These are phyloP conservation scores for Fulvia fulva DNA, from an alignment of 2,329 filamentous ascomycete species.

Conservation along the genomic window DNA sequence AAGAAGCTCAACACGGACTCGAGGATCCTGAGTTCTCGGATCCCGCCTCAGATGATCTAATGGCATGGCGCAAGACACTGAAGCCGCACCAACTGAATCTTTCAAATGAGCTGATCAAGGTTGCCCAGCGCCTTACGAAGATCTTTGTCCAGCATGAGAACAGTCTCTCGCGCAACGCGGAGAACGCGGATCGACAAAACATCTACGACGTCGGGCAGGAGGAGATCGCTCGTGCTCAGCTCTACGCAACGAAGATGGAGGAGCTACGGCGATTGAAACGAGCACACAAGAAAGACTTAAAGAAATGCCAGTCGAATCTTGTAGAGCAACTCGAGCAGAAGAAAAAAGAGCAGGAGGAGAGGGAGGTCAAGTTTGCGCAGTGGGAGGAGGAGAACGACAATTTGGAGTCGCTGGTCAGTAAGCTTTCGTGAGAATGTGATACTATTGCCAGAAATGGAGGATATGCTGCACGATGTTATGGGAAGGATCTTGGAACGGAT, in stretches of 20 bases:
- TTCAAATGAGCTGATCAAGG: constrained; percentile 37
- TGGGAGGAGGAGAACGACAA: constrained; percentile 1
- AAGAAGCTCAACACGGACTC: neutral
- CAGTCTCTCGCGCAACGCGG: constrained; percentile 42
- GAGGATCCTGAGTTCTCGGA: neutral
- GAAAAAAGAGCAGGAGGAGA: neutral
- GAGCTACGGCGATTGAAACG: constrained; percentile 26
- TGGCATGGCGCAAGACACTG: constrained; percentile 38
- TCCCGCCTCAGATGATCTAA: constrained; percentile 28
- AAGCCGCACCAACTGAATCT: constrained; percentile 38
- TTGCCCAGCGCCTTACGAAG: constrained; percentile 41
- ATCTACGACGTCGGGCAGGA: constrained; percentile 41
- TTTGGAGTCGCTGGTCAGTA: neutral
- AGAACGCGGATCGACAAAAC: constrained; percentile 43
- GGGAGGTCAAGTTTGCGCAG: neutral
- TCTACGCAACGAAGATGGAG: constrained; percentile 31
- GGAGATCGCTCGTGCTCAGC: constrained; percentile 37
- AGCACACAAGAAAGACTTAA: constrained; percentile 4
- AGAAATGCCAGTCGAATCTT: neutral
- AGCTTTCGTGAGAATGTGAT: neutral
- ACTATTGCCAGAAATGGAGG: neutral
- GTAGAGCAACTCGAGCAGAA: neutral
- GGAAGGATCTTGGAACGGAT: neutral
- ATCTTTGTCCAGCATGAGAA: constrained; percentile 47
- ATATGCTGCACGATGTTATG: neutral